Base-by-base conservation (phyloP, 768 basidiomycete species). In the Fibroporia radiculosa region DNA sequence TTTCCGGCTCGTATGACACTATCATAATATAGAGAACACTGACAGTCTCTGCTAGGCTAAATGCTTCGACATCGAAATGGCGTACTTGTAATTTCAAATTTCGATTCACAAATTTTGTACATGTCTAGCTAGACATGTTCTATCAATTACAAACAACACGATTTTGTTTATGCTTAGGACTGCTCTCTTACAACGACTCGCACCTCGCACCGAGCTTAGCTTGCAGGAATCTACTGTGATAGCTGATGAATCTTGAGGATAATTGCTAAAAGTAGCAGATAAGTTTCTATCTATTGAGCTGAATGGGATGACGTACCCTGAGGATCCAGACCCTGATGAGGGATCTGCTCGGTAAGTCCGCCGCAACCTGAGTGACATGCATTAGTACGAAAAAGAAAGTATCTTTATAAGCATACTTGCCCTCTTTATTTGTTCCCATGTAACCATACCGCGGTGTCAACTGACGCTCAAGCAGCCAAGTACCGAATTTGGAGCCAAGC, bases 291-390 rank as follows among this genome's bases (percentile, higher is more conserved):
- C 10, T 31, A 31, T 8, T 8, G 10, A n/a, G 29, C 8, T n/a
- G 29, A 31, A 8, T 31, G 1, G 19, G 33, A 22, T 23, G 41
- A 18, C 10, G 68, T 56, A 87, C 84, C 77, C 61, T 84, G 74
- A 22, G 87, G 74, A 57, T 84, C 88, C n/a, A 92, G 73, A 32
- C 78, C 77, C 63, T 92, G 89, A 66, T 76, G 70, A 26, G 82
- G 82, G 60, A 93, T 86, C 67, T 89, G 88, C 64, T 93, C 89
- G 67, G 78, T 77, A 45, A 93, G 67, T 41, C 90, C 89, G 57
- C 75, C 77, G 48, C 73, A 80, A 60, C 87, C 78, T 60, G 45
- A 12, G 24, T 3, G 10, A n/a, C 43, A 40, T 48, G 53, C 40
- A 32, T 47, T 27, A 10, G 7, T 16, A 19, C 14, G 8, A 39